Evolutionary conservation across 2,329 filamentous ascomycete species (phyloP).

Genomic region (Cercospora beticola): DNA sequence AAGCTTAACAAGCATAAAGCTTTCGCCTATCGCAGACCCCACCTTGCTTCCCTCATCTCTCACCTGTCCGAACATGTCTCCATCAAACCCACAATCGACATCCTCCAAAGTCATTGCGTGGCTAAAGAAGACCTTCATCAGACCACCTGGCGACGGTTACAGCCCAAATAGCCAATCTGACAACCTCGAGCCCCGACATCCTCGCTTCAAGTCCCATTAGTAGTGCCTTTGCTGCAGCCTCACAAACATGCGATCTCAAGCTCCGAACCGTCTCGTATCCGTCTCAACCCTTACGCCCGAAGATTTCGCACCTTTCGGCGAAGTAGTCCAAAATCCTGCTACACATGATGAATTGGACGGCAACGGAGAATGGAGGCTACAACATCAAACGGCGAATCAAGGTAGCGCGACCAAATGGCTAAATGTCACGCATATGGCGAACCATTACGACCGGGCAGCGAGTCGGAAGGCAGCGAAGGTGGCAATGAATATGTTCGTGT

Average conservation of each 20-base stretch:
- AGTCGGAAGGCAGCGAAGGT: slow-evolving; percentile 58
- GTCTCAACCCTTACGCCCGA: slow-evolving; percentile 41
- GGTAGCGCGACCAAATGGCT: slow-evolving; percentile 84
- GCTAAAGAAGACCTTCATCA: slow-evolving; percentile 26
- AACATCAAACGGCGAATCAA: slow-evolving; percentile 71
- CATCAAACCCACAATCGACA: slow-evolving; percentile 3
- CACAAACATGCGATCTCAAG: slow-evolving; percentile 8
- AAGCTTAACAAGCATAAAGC: slow-evolving; percentile 2
- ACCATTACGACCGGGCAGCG: slow-evolving; percentile 68
- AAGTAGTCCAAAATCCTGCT: slow-evolving; percentile 70
- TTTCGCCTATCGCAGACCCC: not conserved
- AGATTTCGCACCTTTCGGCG: slow-evolving; percentile 76
- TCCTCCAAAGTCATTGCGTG: slow-evolving; percentile 20
- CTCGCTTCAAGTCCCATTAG: slow-evolving; percentile 29
- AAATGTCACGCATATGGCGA: slow-evolving; percentile 69
- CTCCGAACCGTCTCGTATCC: not conserved
- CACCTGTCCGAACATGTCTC: slow-evolving; percentile 7
- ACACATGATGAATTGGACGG: slow-evolving; percentile 42
- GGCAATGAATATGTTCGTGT: slow-evolving; percentile 87
- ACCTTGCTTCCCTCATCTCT: slow-evolving; percentile 12
- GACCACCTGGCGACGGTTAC: slow-evolving; percentile 16
- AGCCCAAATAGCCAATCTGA: slow-evolving; percentile 15
- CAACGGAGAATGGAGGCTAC: slow-evolving; percentile 34
- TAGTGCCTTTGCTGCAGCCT: not conserved
- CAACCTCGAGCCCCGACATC: slow-evolving; percentile 48